Percentiles rank a stretch among this genome's conserved stretches.
phyloP scores from a whole-genome alignment of 2,329 filamentous ascomycete species.

The Xenoacremonium recifei region DNA sequence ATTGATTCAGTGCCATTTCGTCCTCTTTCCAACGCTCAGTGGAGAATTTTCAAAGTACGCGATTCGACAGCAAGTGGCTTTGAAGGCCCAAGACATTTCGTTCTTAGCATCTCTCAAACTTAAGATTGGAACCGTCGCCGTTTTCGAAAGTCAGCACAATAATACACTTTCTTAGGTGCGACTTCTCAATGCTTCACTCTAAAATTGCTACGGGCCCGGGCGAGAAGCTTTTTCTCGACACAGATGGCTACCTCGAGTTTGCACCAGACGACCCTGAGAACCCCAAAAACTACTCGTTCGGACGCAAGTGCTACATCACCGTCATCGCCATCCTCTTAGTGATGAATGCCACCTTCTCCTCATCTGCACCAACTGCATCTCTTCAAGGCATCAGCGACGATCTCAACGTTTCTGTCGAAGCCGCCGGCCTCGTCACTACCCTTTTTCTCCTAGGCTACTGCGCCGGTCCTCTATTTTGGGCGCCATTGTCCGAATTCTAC shows the following conservation, averaged over 20 bases:
- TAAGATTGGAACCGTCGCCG: too few relatives aligned
- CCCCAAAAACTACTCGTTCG: not conserved
- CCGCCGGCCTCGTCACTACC: conserved; percentile 43
- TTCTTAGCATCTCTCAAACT: too few relatives aligned
- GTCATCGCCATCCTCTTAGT: not conserved
- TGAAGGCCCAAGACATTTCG: too few relatives aligned
- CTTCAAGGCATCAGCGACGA: not conserved
- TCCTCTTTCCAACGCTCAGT: too few relatives aligned
- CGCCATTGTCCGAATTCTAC: conserved; percentile 51
- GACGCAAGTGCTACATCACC: not conserved
- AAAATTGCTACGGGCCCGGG: too few relatives aligned
- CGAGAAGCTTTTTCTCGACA: too few relatives aligned
- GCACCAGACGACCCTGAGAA: not conserved
- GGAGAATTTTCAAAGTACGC: too few relatives aligned
- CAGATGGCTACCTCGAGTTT: not conserved
- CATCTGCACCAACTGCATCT: not conserved
- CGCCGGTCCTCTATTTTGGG: conserved; percentile 51
- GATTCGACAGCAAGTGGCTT: too few relatives aligned
- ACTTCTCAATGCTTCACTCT: too few relatives aligned
- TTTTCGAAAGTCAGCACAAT: too few relatives aligned
- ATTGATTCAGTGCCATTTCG: too few relatives aligned
- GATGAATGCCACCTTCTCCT: not conserved
- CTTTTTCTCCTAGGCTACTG: conserved; percentile 52
- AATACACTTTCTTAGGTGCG: too few relatives aligned
- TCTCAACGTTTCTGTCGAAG: conserved; percentile 10